Evolutionary conservation across 805 yeast genomes (phyloP), one percentile per base, ranked within the genome.

Genomic region (Ogataea haglerorum): DNA sequence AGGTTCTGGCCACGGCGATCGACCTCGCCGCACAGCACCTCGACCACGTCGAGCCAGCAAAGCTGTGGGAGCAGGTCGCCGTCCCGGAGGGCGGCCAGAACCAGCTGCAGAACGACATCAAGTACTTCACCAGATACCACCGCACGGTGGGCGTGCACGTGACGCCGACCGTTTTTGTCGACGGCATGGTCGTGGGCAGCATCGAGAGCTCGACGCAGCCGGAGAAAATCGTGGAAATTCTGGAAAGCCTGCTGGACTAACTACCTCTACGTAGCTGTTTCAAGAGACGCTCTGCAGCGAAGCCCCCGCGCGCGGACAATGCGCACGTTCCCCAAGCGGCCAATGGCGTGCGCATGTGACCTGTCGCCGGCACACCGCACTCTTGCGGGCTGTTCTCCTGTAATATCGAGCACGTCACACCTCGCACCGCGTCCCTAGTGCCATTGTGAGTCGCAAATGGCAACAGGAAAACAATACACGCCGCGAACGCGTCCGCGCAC

Each of bases 71-170:
- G 17, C 57, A 75, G 38, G 55, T 64, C 31, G 48, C 72, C 46
- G 49, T 55, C n/a, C 51, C 59, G 12, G 49, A 62, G 23, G 47
- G 48, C 40, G 61, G 59, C 4, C 19, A 29, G 19, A 46, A 58
- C 50, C 67, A 60, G 6, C 70, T 81, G 26, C 69, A 76, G 3
- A 69, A 61, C 24, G 95, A 86, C 54, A 52, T 85, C 46, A 88
- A 86, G 64, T 82, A 81, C 53, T 86, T 85, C 56, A 73, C 89
- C 14, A 73, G 80, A 58, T 78, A 77, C 56, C 80, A 78, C 38
- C 74, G 96, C 57, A 86, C 85, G 43, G 75, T 80, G 30, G 88
- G 91, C 31, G 76, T 84, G 27, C 95, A 88, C 57, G 81, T 84
- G n/a, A 85, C 93, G 3, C 96, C 96, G 15, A 81, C 93, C 4